Percentiles rank a stretch among this genome's conserved stretches.
These are phyloP conservation scores for Glycine soja DNA, from an alignment of 306 rosid species.

Conservation along the genomic window DNA sequence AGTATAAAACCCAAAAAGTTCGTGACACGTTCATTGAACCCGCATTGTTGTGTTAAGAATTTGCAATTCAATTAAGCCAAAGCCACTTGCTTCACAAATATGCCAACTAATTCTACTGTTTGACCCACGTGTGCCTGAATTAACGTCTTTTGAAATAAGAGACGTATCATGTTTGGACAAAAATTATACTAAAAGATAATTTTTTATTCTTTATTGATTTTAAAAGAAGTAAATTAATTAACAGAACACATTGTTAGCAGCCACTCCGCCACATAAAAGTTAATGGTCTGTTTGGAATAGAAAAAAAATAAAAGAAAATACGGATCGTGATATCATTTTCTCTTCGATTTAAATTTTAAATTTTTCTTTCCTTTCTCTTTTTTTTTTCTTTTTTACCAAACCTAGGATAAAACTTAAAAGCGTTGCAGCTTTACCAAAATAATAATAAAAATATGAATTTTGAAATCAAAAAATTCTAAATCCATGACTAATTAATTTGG, in stretches of 20 bases:
- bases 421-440: too few species aligned
- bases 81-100: not conserved
- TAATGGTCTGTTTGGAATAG: too few species aligned
- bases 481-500: too few species aligned
- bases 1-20: not conserved
- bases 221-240: not conserved
- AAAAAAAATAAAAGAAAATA: too few species aligned
- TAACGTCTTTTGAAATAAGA: not conserved
- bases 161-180: not conserved
- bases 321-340: too few species aligned
- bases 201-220: not conserved
- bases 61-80: not conserved
- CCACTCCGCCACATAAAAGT: not conserved
- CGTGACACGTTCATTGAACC: conserved; percentile 16
- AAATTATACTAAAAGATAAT: too few species aligned
- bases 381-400: too few species aligned
- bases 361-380: too few species aligned
- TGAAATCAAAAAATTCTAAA: too few species aligned
- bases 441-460: too few species aligned
- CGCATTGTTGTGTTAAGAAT: not conserved
- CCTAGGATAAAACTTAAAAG: too few species aligned
- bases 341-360: too few species aligned
- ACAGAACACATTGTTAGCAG: not conserved
- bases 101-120: not conserved
- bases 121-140: not conserved